These are phyloP conservation scores for Beauveria scarabaeidicola DNA, from an alignment of 2,329 filamentous ascomycete genomes.

Conservation along the genomic window DNA sequence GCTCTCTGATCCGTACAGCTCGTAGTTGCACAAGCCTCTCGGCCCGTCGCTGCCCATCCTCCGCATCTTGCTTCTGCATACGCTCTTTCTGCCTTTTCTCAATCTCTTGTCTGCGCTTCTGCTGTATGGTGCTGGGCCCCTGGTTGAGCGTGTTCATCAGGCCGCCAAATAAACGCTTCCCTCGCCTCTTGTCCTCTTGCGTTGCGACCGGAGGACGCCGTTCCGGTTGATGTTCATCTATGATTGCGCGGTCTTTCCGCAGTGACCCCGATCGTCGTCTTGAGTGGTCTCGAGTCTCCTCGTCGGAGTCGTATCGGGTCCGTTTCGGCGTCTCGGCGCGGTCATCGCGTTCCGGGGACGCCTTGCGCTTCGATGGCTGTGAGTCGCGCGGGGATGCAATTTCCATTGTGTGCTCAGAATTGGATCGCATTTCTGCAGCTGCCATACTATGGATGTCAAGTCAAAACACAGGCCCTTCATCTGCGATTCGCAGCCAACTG, in stretches of 20 bases:
- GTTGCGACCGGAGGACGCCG: conserved; percentile 15
- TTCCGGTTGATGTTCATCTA: not conserved
- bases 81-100: conserved; percentile 75
- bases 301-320: conserved; percentile 13
- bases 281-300: not conserved
- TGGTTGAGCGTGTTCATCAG: conserved; percentile 72
- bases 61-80: conserved; percentile 60
- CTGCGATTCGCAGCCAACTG: not conserved
- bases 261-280: conserved; percentile 8
- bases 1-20: conserved; percentile 55
- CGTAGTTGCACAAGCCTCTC: conserved; percentile 57
- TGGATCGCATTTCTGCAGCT: not conserved
- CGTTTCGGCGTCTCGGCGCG: conserved; percentile 20
- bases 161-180: conserved; percentile 77
- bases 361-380: conserved; percentile 22
- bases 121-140: conserved; percentile 51
- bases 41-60: conserved; percentile 59
- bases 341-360: conserved; percentile 15
- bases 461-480: not conserved
- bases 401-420: not conserved
- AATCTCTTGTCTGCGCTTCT: conserved; percentile 68
- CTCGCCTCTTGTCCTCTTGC: conserved; percentile 74
- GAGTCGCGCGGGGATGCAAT: not conserved
- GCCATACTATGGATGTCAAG: not conserved
- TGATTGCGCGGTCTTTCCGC: not conserved